A percentile compares a stretch with the other conserved stretches of the same genome.
Conservation (phyloP, 345 rosid genomes). For the Kernera saxatilis region DNA sequence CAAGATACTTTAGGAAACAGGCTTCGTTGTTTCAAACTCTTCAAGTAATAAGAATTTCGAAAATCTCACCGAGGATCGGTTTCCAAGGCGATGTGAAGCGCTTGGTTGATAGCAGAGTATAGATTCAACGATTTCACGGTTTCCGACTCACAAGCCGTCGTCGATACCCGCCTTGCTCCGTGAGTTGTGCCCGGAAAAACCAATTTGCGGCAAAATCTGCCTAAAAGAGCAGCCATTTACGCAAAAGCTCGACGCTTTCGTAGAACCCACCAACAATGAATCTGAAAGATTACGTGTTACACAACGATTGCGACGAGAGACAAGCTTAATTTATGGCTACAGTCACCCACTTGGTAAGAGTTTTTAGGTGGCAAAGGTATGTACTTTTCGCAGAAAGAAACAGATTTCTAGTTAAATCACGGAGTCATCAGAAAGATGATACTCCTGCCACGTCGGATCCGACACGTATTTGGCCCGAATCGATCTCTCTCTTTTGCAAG, state of each 20-base stretch:
- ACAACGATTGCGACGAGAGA: not conserved
- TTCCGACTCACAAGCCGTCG: conserved; percentile 5
- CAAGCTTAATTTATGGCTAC: not conserved
- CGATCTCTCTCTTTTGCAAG: not conserved
- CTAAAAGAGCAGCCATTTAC: conserved; percentile 17
- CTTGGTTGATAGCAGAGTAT: conserved; percentile 48
- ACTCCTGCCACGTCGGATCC: conserved; percentile 22
- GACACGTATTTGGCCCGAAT: not conserved
- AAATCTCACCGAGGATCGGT: conserved; percentile 49
- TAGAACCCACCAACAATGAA: conserved; percentile 3
- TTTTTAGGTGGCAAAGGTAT: not conserved
- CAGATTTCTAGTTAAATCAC: not conserved
- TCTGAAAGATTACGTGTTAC: not conserved
- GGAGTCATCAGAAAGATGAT: not conserved
- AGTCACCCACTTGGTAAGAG: not conserved
- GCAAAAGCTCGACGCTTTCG: conserved; percentile 6
- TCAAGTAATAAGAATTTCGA: not conserved
- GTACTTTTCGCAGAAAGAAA: not conserved
- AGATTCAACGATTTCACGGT: conserved; percentile 34
- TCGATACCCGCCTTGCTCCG: not conserved
- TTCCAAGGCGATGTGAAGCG: conserved; percentile 52
- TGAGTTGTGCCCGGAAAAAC: not conserved
- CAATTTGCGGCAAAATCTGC: conserved; percentile 17
- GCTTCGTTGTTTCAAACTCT: not conserved
- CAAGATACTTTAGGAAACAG: not conserved